phyloP scores from a whole-genome alignment of 208 protist species.

The Trypanosoma theileri region DNA sequence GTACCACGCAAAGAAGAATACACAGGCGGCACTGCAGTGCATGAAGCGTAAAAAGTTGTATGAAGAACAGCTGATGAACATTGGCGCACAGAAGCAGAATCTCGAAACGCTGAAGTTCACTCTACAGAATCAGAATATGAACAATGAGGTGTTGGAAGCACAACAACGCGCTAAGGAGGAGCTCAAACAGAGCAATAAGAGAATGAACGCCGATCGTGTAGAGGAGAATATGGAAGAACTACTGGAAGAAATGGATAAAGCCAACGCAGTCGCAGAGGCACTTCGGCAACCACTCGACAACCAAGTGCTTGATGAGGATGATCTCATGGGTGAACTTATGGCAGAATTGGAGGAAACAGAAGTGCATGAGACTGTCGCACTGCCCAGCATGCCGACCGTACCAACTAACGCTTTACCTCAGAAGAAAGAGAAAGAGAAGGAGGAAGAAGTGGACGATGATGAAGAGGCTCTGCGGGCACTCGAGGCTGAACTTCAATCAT shows the following conservation, averaged over 20 bases:
- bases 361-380: not conserved
- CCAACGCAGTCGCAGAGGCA: constrained; percentile 83
- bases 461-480: constrained; percentile 70
- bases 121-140: constrained; percentile 87
- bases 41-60: constrained; percentile 93
- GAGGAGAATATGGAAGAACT: constrained; percentile 90
- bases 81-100: constrained; percentile 74
- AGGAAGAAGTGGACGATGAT: constrained; percentile 73
- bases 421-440: constrained; percentile 41
- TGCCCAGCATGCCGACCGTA: constrained; percentile 43
- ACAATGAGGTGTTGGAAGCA: constrained; percentile 79
- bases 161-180: constrained; percentile 71
- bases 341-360: constrained; percentile 50
- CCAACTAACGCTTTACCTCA: constrained; percentile 26
- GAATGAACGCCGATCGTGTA: constrained; percentile 86
- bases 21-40: constrained; percentile 75
- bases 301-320: constrained; percentile 82
- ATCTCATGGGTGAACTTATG: constrained; percentile 82
- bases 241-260: constrained; percentile 90
- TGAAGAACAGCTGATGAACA: constrained; percentile 76
- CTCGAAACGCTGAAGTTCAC: constrained; percentile 85
- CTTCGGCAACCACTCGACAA: constrained; percentile 78
- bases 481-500: constrained; percentile 66
- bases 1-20: constrained; percentile 86
- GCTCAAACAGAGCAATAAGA: constrained; percentile 79